Base-by-base conservation (phyloP, 805 yeast species). In the Wickerhamomyces chambardii region DNA sequence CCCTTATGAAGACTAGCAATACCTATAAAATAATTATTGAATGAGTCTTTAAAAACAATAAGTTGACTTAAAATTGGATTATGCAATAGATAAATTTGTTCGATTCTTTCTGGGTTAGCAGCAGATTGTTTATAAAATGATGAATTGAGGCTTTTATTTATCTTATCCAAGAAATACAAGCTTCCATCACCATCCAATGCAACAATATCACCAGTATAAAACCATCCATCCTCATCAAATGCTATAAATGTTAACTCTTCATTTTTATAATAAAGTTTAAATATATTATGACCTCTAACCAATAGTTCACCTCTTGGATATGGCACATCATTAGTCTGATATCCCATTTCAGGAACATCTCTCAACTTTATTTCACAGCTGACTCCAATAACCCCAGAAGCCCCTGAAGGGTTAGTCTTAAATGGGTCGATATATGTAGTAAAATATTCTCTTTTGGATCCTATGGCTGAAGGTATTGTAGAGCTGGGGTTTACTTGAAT, bases 51-150 rank as follows among this genome's bases (percentile, higher is more conserved):
- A 47, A 75, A 75, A 12, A 66, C 68, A 42, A 61, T 74, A 19
- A 69, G 42, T 50, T 75, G 81, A 4, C 66, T 41, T 16, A 70
- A 47, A 27, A 65, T 41, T 3, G 75, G 60, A 45, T 64, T 61
- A 15, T 56, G 50, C 2, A 73, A 56, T 17, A 72, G 52, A 48
- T 76, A 75, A n/a, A 58, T 55, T 42, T 70, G 73, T 47, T 77
- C 84, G 39, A 77, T 67, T 50, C 64, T 73, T 48, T 77, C 84
- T 3, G 83, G 83, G 6, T 80, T 73, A 25, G 78, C 65, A 48
- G n/a, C n/a, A n/a, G n/a, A n/a, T n/a, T 75, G 78, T 54, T 67
- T 72, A 15, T 73, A 73, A 44, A 67, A 72, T 7, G 68, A 58
- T 30, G 67, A 51, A 41, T 77, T 77, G 66, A 76, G 77, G 58